phyloP scores from a whole-genome alignment of 148 eudicot species.

The Rhododendron henanense region DNA sequence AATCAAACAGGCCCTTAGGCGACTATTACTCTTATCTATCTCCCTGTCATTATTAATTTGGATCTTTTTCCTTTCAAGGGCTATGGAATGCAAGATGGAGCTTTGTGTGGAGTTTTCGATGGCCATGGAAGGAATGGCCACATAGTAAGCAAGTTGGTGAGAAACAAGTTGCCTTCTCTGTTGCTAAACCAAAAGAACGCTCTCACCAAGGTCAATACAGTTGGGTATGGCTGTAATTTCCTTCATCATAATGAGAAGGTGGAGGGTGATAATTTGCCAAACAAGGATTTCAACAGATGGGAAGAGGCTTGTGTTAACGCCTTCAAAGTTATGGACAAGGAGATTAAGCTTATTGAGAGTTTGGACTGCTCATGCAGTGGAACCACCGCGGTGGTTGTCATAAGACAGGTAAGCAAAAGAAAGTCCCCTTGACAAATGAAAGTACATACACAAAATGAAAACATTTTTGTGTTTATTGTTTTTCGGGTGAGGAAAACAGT shows the following conservation, averaged over 20 bases:
- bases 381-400: conserved; percentile 63
- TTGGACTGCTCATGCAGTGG: conserved; percentile 76
- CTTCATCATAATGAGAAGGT: conserved; percentile 12
- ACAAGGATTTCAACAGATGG: conserved; percentile 34
- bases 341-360: conserved; percentile 48
- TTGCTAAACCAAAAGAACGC: conserved; percentile 43
- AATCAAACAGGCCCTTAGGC: too few species aligned
- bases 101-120: conserved; percentile 69
- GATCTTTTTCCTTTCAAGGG: conserved; percentile 35
- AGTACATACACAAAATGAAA: background rate
- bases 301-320: conserved; percentile 46
- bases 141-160: conserved; percentile 59
- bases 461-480: background rate
- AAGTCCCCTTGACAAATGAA: background rate
- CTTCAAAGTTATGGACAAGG: conserved; percentile 73
- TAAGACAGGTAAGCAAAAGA: conserved; percentile 49
- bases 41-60: background rate
- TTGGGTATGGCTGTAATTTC: background rate
- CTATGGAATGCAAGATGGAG: conserved; percentile 57
- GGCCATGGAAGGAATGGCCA: conserved; percentile 84
- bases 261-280: conserved; percentile 15
- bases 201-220: conserved; percentile 13
- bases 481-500: background rate
- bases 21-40: background rate
- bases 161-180: conserved; percentile 55